These are phyloP conservation scores for Phialocephala sp. DNA, from an alignment of 2,329 filamentous ascomycete genomes.

Conservation along the genomic window DNA sequence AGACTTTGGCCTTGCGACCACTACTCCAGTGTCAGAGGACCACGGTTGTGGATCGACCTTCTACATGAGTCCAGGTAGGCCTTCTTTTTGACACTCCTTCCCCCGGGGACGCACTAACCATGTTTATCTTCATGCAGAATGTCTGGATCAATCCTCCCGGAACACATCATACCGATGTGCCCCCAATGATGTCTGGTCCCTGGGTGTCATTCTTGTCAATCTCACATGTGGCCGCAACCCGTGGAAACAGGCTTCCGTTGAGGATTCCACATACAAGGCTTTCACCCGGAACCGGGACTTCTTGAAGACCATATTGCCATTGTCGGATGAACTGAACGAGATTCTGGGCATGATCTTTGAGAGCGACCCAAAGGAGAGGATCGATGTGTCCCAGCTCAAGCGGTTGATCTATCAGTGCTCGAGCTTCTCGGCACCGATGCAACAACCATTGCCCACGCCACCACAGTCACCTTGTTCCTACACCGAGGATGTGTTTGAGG, in stretches of 20 bases:
- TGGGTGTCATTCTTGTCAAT: conserved; percentile 98
- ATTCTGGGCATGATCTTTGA: conserved; percentile 90
- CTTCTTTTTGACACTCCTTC: conserved; percentile 30
- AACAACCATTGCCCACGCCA: conserved; percentile 25
- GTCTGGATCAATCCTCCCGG: conserved; percentile 77
- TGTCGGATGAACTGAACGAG: conserved; percentile 87
- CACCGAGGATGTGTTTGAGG: conserved; percentile 42
- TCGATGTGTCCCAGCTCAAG: conserved; percentile 80
- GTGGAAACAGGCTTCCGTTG: conserved; percentile 93
- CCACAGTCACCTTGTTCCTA: conserved; percentile 26
- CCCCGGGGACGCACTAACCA: conserved; percentile 36
- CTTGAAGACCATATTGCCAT: conserved; percentile 87
- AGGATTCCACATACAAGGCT: conserved; percentile 94
- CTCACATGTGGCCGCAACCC: conserved; percentile 97
- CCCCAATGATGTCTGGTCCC: conserved; percentile 95
- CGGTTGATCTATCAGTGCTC: conserved; percentile 74
- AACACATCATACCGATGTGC: conserved; percentile 85
- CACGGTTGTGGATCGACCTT: conserved; percentile 98
- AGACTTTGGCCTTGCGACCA: conserved; percentile 95
- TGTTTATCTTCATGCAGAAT: conserved; percentile 67
- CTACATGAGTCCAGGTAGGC: conserved; percentile 98
- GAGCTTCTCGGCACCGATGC: conserved; percentile 37
- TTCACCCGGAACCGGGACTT: conserved; percentile 87
- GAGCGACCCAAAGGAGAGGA: conserved; percentile 80
- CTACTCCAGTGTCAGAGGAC: conserved; percentile 82